Conservation (phyloP, 139 green algal species). For the Limnomonas spitsbergensis region DNA sequence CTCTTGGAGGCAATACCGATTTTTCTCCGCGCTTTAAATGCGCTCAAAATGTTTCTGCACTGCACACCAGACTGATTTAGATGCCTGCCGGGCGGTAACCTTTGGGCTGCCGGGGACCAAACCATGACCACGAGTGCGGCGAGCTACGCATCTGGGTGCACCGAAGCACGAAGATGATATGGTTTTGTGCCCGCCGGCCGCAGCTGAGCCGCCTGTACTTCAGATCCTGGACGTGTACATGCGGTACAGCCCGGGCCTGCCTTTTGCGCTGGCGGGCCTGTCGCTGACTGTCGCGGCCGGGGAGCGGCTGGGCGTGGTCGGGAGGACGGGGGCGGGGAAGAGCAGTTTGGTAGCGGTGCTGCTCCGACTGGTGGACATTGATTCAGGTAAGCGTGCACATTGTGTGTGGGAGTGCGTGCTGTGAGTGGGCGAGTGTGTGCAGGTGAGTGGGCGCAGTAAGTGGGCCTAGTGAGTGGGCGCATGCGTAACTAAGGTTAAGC, state of each 20-base stretch:
- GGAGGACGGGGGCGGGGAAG: conserved; percentile 65
- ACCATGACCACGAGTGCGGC: too few species aligned
- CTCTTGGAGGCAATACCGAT: too few species aligned
- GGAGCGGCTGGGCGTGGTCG: conserved; percentile 68
- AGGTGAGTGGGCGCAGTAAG: background rate
- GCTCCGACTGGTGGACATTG: conserved; percentile 52
- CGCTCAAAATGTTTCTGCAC: too few species aligned
- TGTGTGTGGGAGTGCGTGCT: background rate
- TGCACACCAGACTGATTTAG: too few species aligned
- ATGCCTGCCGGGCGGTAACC: too few species aligned
- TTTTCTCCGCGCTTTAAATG: too few species aligned
- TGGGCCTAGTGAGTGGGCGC: background rate
- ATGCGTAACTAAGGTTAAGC: background rate
- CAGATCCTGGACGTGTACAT: conserved; percentile 43
- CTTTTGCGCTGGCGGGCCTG: conserved; percentile 45
- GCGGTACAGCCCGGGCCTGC: conserved; percentile 32
- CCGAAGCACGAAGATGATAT: too few species aligned
- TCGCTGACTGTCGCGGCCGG: conserved; percentile 42
- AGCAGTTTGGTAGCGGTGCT: conserved; percentile 52
- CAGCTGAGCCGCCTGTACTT: background rate
- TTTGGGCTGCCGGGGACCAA: too few species aligned
- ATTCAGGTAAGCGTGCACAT: conserved; percentile 19
- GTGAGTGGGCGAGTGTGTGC: background rate
- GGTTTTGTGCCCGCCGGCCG: too few species aligned
- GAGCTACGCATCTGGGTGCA: too few species aligned